Conservation (phyloP, 495 filamentous ascomycete genomes). For the Aspergillus asperescens region DNA sequence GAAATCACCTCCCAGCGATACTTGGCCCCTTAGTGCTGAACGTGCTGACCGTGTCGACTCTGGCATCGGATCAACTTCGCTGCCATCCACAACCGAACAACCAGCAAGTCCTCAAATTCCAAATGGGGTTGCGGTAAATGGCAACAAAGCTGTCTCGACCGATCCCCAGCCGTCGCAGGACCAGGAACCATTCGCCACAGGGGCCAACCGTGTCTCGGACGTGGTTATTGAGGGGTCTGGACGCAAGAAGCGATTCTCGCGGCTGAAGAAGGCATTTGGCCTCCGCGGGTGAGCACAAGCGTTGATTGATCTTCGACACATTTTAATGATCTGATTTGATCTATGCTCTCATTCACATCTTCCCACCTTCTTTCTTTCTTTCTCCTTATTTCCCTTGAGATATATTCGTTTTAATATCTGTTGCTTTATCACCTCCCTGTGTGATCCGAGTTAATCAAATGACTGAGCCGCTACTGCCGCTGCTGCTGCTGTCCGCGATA, state of each 20-base stretch:
- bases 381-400: constrained; percentile 8
- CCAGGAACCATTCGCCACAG: background rate
- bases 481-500: constrained; percentile 8
- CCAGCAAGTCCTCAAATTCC: constrained; percentile 13
- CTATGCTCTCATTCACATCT: background rate
- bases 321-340: background rate
- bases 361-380: constrained; percentile 6
- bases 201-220: constrained; percentile 20
- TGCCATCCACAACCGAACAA: constrained; percentile 5
- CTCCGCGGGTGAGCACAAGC: constrained; percentile 29
- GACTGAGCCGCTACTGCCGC: background rate
- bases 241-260: constrained; percentile 49
- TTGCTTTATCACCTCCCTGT: background rate
- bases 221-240: constrained; percentile 36
- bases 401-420: constrained; percentile 16
- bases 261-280: constrained; percentile 46
- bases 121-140: constrained; percentile 15
- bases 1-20: constrained; percentile 17
- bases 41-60: constrained; percentile 10
- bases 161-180: background rate
- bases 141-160: background rate
- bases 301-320: constrained; percentile 5
- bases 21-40: constrained; percentile 30
- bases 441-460: constrained; percentile 9
- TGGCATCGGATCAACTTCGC: constrained; percentile 12